Evolutionary conservation across 129 eudicot genomes (phyloP), one percentile per base, ranked within the genome.

Genomic region (Scalesia atractyloides): DNA sequence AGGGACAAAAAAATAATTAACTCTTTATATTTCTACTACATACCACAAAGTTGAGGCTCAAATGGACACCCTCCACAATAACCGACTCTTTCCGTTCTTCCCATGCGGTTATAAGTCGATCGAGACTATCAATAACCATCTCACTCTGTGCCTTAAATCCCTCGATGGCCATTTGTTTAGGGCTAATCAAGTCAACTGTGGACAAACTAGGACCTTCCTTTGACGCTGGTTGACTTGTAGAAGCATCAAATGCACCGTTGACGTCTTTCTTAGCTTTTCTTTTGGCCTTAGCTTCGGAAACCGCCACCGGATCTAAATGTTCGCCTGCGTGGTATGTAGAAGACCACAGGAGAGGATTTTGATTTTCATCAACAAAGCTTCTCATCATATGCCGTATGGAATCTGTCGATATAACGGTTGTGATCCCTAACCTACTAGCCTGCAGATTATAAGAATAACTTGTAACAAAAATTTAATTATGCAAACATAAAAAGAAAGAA

Each of bases 321-420:
- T 92, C 96, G 26, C 96, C 98, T 52, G 98, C 98, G 79, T 92
- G 98, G 80, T 92, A 92, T 34, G 98, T 92, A 19, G 98, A 92
- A 44, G 98, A 84, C 96, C 96, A 92, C 9, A 92, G 88, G 16
- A 92, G 73, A 24, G 98, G 98, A 67, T 92, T 89, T 74, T 89
- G 85, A 22, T 87, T 85, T 81, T 92, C 96, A 70, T 89, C 96
- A 6, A 89, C 95, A 80, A 89, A 92, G 74, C 98, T 92, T 75
- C 98, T 80, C 98, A 92, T 92, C 98, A 92, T 92, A 78, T 92
- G 98, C 50, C 98, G 76, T 50, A 92, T 83, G 6, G 98, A 89
- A 59, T 92, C 98, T 5, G 98, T 92, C 20, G 98, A 92, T 63
- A 92, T 58, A 54, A 92, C 91, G 13, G 98, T 92, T 20, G 98